Conservation (phyloP, 495 filamentous ascomycete species). For the Penicillium coffeae region DNA sequence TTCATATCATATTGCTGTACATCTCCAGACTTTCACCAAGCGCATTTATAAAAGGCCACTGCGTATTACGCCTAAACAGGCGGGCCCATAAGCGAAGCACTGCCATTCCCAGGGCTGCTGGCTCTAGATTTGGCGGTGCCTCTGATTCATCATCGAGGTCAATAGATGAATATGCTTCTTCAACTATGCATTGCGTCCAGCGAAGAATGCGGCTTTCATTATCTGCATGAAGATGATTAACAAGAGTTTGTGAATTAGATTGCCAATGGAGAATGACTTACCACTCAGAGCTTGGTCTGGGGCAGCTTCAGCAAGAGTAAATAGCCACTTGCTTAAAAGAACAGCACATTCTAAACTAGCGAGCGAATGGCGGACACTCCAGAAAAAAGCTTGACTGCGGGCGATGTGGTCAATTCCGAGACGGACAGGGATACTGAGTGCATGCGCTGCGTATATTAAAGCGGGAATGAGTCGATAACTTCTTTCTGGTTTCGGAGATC, state of each 20-base stretch:
- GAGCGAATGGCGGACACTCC: constrained; percentile 47
- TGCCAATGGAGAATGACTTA: constrained; percentile 7
- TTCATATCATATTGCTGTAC: constrained; percentile 30
- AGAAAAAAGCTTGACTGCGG: constrained; percentile 44
- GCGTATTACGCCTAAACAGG: constrained; percentile 34
- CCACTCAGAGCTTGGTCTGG: constrained; percentile 31
- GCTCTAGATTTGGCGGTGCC: constrained; percentile 21
- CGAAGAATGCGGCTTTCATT: constrained; percentile 38
- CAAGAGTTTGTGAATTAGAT: neutral
- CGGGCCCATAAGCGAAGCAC: constrained; percentile 38
- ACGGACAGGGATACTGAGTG: constrained; percentile 38
- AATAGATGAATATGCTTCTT: constrained; percentile 37
- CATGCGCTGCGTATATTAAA: constrained; percentile 37
- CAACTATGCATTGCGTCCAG: constrained; percentile 35
- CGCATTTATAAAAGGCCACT: constrained; percentile 41
- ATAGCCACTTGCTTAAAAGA: constrained; percentile 47
- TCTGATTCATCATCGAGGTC: constrained; percentile 31
- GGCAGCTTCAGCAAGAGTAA: constrained; percentile 30
- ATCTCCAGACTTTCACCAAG: constrained; percentile 35
- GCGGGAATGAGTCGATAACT: constrained; percentile 37
- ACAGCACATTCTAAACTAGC: constrained; percentile 48
- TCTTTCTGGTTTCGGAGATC: constrained; percentile 31
- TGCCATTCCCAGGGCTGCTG: constrained; percentile 25
- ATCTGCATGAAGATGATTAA: constrained; percentile 18
- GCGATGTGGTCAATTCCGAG: constrained; percentile 43